These are phyloP conservation scores for Moesziomyces aphidis DNA, from an alignment of 1,284 basidiomycete genomes.

Conservation along the genomic window DNA sequence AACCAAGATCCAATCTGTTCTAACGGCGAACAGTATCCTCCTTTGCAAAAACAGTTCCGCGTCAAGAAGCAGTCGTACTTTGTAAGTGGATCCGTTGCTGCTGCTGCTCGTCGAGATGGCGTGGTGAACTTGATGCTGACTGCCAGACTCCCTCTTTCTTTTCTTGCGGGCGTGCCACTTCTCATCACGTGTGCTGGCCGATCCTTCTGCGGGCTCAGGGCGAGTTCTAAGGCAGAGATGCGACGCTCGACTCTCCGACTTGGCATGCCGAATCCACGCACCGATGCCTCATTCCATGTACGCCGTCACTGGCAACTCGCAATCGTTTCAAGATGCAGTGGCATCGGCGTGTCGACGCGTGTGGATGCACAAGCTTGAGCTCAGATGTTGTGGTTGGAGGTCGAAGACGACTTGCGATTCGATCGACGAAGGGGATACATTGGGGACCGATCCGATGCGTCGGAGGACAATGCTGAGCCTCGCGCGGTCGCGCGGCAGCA, in stretches of 20 bases:
- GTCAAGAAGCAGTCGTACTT: conserved; percentile 62
- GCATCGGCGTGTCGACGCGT: background rate
- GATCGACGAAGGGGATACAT: background rate
- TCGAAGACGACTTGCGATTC: background rate
- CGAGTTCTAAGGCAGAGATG: conserved; percentile 3
- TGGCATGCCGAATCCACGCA: background rate
- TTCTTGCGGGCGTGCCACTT: background rate
- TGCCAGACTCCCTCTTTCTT: too few relatives aligned
- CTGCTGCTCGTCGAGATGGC: background rate
- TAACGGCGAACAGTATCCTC: conserved; percentile 58
- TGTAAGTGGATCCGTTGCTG: conserved; percentile 39
- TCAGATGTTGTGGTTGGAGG: too few relatives aligned
- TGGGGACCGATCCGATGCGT: background rate
- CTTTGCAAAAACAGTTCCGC: conserved; percentile 57
- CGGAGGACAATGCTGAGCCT: background rate
- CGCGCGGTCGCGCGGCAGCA: background rate
- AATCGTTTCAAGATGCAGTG: background rate
- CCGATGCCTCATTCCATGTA: background rate
- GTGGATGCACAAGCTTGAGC: background rate
- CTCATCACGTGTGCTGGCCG: background rate
- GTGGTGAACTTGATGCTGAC: background rate
- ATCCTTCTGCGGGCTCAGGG: background rate
- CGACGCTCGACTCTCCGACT: background rate
- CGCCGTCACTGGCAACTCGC: background rate
- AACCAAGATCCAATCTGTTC: conserved; percentile 41